Evolutionary conservation across 352 stramenopile species (phyloP).

Genomic region (Thalassiosira sp.): DNA sequence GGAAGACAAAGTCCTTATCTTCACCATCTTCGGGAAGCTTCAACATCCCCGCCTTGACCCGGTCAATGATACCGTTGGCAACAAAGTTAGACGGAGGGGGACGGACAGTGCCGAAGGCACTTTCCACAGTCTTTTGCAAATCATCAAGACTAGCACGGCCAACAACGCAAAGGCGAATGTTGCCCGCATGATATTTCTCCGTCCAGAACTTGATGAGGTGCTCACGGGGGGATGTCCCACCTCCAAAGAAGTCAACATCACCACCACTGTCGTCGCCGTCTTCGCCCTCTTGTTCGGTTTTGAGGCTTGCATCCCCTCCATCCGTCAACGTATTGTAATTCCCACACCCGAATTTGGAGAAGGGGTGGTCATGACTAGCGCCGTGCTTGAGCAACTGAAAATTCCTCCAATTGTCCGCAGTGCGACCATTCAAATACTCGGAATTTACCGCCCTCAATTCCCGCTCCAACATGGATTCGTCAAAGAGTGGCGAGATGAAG

Average conservation of each 20-base stretch:
- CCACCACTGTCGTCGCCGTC: conserved; percentile 1
- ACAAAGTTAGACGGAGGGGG: conserved; percentile 47
- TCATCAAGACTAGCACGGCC: conserved; percentile 72
- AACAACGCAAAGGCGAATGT: conserved; percentile 75
- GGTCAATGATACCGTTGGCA: conserved; percentile 48
- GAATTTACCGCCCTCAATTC: conserved; percentile 96
- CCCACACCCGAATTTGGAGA: conserved; percentile 83
- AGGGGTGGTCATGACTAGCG: conserved; percentile 67
- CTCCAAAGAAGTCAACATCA: conserved; percentile 23
- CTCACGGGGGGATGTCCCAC: conserved; percentile 49
- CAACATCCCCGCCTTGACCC: conserved; percentile 46
- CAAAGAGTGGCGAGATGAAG: conserved; percentile 95
- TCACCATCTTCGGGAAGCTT: conserved; percentile 30
- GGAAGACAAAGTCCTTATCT: conserved; percentile 54
- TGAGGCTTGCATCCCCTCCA: conserved; percentile 36
- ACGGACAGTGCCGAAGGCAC: conserved; percentile 67
- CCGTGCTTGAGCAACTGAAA: conserved; percentile 81
- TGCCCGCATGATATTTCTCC: conserved; percentile 78
- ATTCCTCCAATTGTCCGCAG: conserved; percentile 90
- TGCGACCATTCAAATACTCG: conserved; percentile 95
- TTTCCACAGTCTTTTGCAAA: conserved; percentile 75
- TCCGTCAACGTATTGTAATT: conserved; percentile 82
- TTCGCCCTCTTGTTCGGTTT: conserved; percentile 1
- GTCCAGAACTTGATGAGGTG: conserved; percentile 75
- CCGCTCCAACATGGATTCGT: conserved; percentile 86